These are phyloP conservation scores for Sutorius australiensis DNA, from an alignment of 768 basidiomycete genomes.

Conservation along the genomic window DNA sequence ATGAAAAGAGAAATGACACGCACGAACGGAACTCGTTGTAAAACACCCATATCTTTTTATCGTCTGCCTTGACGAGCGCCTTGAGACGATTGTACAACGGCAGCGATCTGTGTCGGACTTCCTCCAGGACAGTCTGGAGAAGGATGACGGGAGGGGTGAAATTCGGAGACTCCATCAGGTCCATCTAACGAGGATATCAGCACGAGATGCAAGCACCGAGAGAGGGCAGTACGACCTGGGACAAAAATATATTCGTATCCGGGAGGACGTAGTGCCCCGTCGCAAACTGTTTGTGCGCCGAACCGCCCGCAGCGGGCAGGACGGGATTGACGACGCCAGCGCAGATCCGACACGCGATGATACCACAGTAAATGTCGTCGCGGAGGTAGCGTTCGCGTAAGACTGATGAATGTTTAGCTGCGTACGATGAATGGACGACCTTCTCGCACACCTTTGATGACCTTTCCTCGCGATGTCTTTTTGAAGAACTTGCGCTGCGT, in stretches of 20 bases:
- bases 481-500: slow-evolving; percentile 94
- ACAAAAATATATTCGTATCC: slow-evolving; percentile 92
- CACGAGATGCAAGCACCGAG: background rate
- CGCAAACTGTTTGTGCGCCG: slow-evolving; percentile 51
- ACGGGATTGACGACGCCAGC: slow-evolving; percentile 34
- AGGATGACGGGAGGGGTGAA: slow-evolving; percentile 82
- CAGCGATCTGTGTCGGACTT: slow-evolving; percentile 91
- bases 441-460: slow-evolving; percentile 71
- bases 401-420: slow-evolving; percentile 44
- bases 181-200: slow-evolving; percentile 61
- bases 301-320: slow-evolving; percentile 59
- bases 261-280: slow-evolving; percentile 81
- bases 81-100: slow-evolving; percentile 93
- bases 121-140: slow-evolving; percentile 92
- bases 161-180: slow-evolving; percentile 76
- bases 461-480: slow-evolving; percentile 91
- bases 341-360: slow-evolving; percentile 68
- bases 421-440: background rate
- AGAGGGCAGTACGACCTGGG: slow-evolving; percentile 49
- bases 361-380: slow-evolving; percentile 86
- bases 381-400: slow-evolving; percentile 91
- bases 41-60: slow-evolving; percentile 80
- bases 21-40: slow-evolving; percentile 85
- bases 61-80: slow-evolving; percentile 77
- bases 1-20: slow-evolving; percentile 26